Evolutionary conservation across 2,329 filamentous ascomycete species (phyloP), one percentile per base, ranked within the genome.

Genomic region (Fragosphaeria purpurea): DNA sequence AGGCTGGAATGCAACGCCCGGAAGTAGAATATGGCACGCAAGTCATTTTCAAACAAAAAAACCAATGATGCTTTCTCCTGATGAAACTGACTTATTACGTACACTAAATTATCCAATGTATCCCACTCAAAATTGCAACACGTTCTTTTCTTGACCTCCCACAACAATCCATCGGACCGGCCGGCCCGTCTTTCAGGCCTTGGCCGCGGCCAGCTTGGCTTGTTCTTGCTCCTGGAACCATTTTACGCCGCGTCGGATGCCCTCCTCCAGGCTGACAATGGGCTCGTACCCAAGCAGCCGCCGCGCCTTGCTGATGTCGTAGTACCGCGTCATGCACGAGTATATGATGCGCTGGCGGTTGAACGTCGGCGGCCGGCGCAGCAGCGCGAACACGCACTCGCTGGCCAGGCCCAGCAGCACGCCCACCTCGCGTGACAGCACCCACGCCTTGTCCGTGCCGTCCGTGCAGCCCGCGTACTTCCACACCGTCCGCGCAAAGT

Each of bases 401-500:
- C 74, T 74, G 35, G 73, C 51, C 39, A 68, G 68, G 50, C 77
- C 80, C 11, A 83, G 61, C 10, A 69, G 51, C 54, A 79, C 60
- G 51, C 78, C 79, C 40, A 77, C 46, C 45, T 72, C 72, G 53
- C 70, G 70, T 44, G 73, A 65, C 56, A 85, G 70, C 6, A 65
- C 63, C 76, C 79, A 80, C 49, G 78, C 76, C 57, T 74, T 68
- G 46, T 73, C 71, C 5, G 71, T 75, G 22, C 77, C 78, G 52
- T 68, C 67, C 7, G 69, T 63, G 51, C 66, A 72, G 38, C 80
- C 80, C 9, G 77, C 77, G 41, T 73, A 75, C 56, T 70, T 70
- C 88, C 88, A 97, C 44, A 95, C 76, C 40, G 82, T 80, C 41
- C 87, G 77, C 53, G 86, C 80, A 63, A 94, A 86, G 67, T 95